phyloP scores from a whole-genome alignment of 176 grass and related monocot species.

The Typha latifolia region DNA sequence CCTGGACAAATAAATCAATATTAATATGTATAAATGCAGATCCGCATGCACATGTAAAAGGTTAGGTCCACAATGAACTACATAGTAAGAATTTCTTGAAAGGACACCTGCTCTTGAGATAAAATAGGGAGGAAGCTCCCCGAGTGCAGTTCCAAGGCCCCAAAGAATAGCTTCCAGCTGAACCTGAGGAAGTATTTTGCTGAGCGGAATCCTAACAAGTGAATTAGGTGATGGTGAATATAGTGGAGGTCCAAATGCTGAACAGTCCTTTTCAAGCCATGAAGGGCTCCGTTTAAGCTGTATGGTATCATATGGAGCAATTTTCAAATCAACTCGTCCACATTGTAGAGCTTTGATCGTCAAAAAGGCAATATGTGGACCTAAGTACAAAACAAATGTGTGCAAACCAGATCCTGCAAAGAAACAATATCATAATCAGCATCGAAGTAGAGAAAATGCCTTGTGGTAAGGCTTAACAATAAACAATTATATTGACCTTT shows the following conservation, averaged over 20 bases:
- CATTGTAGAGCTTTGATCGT: slow-evolving; percentile 91
- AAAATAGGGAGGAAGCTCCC: slow-evolving; percentile 97
- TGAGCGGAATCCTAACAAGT: slow-evolving; percentile 59
- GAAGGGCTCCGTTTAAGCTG: slow-evolving; percentile 61
- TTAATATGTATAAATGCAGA: background rate
- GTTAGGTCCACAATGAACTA: no score
- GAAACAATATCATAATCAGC: background rate
- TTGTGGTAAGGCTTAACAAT: background rate
- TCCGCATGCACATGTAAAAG: no score
- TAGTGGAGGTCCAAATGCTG: slow-evolving; percentile 62
- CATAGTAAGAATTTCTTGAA: background rate
- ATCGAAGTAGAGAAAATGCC: background rate
- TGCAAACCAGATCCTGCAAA: slow-evolving; percentile 84
- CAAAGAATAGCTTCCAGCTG: slow-evolving; percentile 89
- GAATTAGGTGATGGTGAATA: slow-evolving; percentile 40
- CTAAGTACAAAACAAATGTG: slow-evolving; percentile 93
- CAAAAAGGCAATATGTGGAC: slow-evolving; percentile 86
- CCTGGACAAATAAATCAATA: background rate
- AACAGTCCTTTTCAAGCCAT: slow-evolving; percentile 93
- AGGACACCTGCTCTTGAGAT: slow-evolving; percentile 88
- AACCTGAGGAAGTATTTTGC: slow-evolving; percentile 76
- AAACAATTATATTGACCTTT: background rate
- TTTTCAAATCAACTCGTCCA: slow-evolving; percentile 80
- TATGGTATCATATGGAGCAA: slow-evolving; percentile 85
- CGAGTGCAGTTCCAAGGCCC: slow-evolving; percentile 94